phyloP scores from a whole-genome alignment of 176 grass and related monocot species.

The Lolium rigidum region DNA sequence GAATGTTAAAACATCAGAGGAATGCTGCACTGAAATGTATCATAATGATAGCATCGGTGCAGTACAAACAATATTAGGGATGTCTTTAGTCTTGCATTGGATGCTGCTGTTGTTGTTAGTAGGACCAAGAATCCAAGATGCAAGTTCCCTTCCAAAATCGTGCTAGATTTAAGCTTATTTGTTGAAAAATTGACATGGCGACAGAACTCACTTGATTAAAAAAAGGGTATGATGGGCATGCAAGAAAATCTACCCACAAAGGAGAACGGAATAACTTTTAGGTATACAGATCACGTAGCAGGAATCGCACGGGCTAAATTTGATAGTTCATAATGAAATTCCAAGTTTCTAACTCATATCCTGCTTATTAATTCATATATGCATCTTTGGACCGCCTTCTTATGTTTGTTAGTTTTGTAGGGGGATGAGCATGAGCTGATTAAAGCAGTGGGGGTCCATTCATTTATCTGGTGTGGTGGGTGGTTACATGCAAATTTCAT shows the following conservation, averaged over 20 bases:
- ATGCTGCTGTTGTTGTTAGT: too few relatives aligned
- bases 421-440: neutral
- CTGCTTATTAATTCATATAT: neutral
- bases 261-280: neutral
- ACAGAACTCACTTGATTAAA: neutral
- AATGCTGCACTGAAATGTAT: neutral
- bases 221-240: neutral
- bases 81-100: too few relatives aligned
- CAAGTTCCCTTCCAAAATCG: too few relatives aligned
- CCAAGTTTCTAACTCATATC: neutral
- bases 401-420: neutral
- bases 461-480: neutral
- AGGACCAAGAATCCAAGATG: too few relatives aligned
- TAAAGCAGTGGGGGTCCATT: neutral
- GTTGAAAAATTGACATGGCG: neutral
- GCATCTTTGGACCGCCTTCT: neutral
- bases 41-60: neutral
- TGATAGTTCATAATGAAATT: neutral
- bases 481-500: conserved; percentile 5
- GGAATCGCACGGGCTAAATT: neutral
- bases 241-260: neutral
- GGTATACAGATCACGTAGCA: neutral
- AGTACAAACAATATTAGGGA: too few relatives aligned
- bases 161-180: neutral
- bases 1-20: neutral